Percentiles rank a stretch among this genome's conserved stretches.
Evolutionary conservation across 1,284 basidiomycete species (phyloP).

Genomic region (Mycena citricolor): DNA sequence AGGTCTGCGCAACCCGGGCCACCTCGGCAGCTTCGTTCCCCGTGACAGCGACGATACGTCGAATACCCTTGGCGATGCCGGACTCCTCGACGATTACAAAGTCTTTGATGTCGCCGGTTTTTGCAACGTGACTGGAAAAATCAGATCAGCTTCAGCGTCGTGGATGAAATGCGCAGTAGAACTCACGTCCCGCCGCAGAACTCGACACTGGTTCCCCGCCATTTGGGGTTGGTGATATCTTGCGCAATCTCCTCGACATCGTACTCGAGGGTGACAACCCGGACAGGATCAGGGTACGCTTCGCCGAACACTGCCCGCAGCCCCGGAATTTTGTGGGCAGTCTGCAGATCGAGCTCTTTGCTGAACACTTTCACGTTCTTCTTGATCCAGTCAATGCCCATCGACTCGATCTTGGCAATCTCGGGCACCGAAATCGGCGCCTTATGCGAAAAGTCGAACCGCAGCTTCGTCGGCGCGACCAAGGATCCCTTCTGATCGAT

Average conservation of each 20-base stretch:
- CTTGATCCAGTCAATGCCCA: conserved; percentile 88
- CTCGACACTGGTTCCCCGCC: conserved; percentile 90
- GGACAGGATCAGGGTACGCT: conserved; percentile 95
- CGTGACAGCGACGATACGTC: conserved; percentile 92
- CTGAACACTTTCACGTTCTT: conserved; percentile 87
- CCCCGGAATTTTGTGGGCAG: conserved; percentile 87
- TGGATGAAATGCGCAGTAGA: not conserved
- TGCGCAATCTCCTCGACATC: conserved; percentile 83
- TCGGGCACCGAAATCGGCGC: conserved; percentile 77
- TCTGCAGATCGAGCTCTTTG: conserved; percentile 82
- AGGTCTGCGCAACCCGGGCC: conserved; percentile 66
- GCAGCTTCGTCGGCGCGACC: conserved; percentile 92
- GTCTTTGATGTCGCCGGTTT: conserved; percentile 95
- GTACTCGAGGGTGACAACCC: conserved; percentile 90
- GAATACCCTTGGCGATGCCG: conserved; percentile 97
- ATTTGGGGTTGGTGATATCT: conserved; percentile 88
- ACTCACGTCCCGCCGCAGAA: conserved; percentile 97
- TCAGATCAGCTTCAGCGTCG: conserved; percentile 7
- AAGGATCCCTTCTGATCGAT: conserved; percentile 98
- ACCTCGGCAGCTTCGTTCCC: conserved; percentile 90
- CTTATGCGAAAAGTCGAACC: conserved; percentile 99
- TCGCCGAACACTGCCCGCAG: conserved; percentile 97
- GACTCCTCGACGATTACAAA: conserved; percentile 95
- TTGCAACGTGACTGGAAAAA: conserved; percentile 76
- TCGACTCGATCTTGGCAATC: conserved; percentile 79